These are phyloP conservation scores for Sinapis alba DNA, from an alignment of 441 rosid species.

Conservation along the genomic window DNA sequence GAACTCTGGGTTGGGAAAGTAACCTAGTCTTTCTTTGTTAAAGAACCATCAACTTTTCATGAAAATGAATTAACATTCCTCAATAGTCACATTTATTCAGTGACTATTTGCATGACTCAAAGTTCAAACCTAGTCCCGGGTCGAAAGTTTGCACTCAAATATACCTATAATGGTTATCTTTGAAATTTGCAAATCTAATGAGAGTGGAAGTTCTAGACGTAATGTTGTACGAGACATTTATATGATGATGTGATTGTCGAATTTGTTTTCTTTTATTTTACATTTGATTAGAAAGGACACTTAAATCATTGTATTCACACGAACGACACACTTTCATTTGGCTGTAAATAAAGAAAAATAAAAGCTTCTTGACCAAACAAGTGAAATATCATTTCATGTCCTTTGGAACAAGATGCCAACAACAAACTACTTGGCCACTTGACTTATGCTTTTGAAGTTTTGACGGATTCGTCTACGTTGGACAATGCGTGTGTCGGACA, in stretches of 20 bases:
- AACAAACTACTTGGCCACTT: slow-evolving; percentile 31
- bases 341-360: background rate
- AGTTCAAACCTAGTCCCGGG: slow-evolving; percentile 15
- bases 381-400: slow-evolving; percentile 24
- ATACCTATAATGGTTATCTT: slow-evolving; percentile 12
- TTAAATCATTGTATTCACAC: slow-evolving; percentile 16
- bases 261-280: background rate
- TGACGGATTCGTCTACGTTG: slow-evolving; percentile 18
- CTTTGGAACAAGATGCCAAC: slow-evolving; percentile 37
- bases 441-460: slow-evolving; percentile 19
- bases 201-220: slow-evolving; percentile 28
- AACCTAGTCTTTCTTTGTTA: background rate
- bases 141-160: slow-evolving; percentile 20
- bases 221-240: slow-evolving; percentile 17
- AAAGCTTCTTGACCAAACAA: slow-evolving; percentile 19
- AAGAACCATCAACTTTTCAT: background rate
- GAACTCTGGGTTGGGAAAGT: background rate
- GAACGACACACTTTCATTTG: slow-evolving; percentile 22
- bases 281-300: slow-evolving; percentile 7
- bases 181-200: background rate
- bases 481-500: slow-evolving; percentile 39
- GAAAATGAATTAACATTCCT: background rate
- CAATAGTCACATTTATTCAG: background rate
- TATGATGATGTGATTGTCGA: slow-evolving; percentile 30
- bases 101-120: slow-evolving; percentile 4